Base-by-base conservation (phyloP, 768 basidiomycete species). In the Serendipita sp. region DNA sequence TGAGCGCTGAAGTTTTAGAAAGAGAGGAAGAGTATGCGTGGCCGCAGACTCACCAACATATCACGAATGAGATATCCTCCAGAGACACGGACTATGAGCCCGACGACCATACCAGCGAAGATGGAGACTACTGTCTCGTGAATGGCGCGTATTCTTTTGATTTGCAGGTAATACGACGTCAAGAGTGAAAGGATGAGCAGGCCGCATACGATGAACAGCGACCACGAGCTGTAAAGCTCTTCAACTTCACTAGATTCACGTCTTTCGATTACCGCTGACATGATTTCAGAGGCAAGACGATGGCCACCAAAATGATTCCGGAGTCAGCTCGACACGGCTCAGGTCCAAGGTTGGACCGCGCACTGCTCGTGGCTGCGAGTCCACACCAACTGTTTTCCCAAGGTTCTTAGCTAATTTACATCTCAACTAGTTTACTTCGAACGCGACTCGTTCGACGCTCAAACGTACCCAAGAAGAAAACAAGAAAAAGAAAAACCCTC, bases 131-230 rank as follows among this genome's bases (percentile, higher is more conserved):
- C 78, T 0, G 96, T 99, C 75, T 99, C 96, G 69, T 99, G 93
- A 13, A 99, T 82, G 17, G 90, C 88, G 62, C 93, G 83, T 75
- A 99, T 99, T 58, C 88, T 81, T 72, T 94, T 92, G 70, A 97
- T 90, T 78, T 98, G 94, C 3, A 99, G 83, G 70, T 97, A 98
- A 76, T 99, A 99, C 28, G 90, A 93, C 22, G 92, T 96, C 82
- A 86, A 90, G 63, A 99, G 81, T 5, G 95, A 96, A 66, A 96
- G 77, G 62, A 98, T 88, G 65, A 99, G 86, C 34, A 99, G 84
- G 65, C 90, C 73, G 76, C 90, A 90, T 68, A 92, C 90, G 61
- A 93, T 85, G 73, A 92, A 90, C 22, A 93, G 81, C n/a, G 89
- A 90, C 88, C 90, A 90, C 33, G 90, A 91, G 14, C 88, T 90